phyloP scores from a whole-genome alignment of 78 protist genomes.

The Pigoraptor vietnamica region DNA sequence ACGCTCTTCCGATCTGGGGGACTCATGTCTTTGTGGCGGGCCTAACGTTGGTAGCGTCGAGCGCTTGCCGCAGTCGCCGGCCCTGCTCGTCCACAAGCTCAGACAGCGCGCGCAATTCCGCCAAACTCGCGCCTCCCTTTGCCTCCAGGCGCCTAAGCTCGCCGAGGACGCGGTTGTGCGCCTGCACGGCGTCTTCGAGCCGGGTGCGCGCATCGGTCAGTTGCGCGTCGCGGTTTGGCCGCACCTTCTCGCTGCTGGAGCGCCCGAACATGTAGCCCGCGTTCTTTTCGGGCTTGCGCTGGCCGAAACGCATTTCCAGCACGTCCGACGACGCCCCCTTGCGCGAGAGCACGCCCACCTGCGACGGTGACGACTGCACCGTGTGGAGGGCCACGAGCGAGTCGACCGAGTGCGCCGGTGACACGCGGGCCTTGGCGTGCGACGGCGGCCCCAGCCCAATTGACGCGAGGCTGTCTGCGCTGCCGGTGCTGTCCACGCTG shows the following conservation, averaged over 20 bases:
- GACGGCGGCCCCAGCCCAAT: background rate
- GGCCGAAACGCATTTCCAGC: background rate
- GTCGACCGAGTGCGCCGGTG: background rate
- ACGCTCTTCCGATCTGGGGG: too few relatives aligned
- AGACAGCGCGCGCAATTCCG: background rate
- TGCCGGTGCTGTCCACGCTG: background rate
- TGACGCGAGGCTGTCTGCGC: background rate
- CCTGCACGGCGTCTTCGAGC: background rate
- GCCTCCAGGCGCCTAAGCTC: background rate
- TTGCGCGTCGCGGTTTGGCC: background rate
- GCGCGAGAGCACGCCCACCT: background rate
- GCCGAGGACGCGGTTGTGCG: background rate
- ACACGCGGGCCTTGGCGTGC: background rate
- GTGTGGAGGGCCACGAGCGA: background rate
- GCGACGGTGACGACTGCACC: background rate
- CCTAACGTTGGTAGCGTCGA: background rate
- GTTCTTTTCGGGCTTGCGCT: background rate
- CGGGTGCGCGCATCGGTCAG: background rate
- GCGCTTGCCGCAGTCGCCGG: background rate
- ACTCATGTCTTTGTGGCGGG: too few relatives aligned
- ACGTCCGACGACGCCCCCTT: background rate
- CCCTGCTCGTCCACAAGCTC: background rate
- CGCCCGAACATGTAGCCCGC: background rate
- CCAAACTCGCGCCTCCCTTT: background rate
- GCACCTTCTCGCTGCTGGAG: background rate